Conservation (phyloP, 371 early-diverging fungal genomes). For the Mucor circinelloides region DNA sequence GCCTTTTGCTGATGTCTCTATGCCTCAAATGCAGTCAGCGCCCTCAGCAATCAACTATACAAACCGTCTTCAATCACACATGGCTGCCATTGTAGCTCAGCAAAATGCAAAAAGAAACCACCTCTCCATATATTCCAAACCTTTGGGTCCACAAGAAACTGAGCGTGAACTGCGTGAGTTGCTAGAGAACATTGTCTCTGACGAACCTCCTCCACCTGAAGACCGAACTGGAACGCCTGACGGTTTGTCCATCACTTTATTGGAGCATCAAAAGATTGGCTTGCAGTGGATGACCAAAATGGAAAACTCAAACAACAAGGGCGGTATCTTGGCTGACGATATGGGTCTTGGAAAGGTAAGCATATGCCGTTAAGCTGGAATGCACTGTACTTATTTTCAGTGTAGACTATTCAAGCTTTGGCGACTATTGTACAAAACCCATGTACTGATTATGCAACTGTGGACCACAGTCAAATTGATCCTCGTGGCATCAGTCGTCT, state of each 20-base stretch:
- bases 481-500: not conserved
- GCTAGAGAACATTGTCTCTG: slow-evolving; percentile 44
- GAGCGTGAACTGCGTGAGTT: slow-evolving; percentile 49
- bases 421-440: slow-evolving; percentile 66
- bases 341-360: slow-evolving; percentile 55
- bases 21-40: not conserved
- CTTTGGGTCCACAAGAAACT: not conserved
- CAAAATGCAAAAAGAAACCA: not conserved
- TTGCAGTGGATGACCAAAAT: slow-evolving; percentile 65
- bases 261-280: slow-evolving; percentile 70
- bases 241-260: slow-evolving; percentile 44
- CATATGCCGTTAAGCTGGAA: not conserved
- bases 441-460: slow-evolving; percentile 19
- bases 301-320: slow-evolving; percentile 54
- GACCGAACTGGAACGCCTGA: slow-evolving; percentile 56
- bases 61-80: not conserved
- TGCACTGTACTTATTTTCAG: not conserved
- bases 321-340: slow-evolving; percentile 81
- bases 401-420: slow-evolving; percentile 78
- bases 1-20: not conserved
- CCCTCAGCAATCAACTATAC: not conserved
- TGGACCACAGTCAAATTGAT: not conserved
- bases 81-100: slow-evolving; percentile 1
- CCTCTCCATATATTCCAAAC: not conserved
- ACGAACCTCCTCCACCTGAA: slow-evolving; percentile 43